These are phyloP conservation scores for Trametes elegans DNA, from an alignment of 768 basidiomycete species.

Conservation along the genomic window DNA sequence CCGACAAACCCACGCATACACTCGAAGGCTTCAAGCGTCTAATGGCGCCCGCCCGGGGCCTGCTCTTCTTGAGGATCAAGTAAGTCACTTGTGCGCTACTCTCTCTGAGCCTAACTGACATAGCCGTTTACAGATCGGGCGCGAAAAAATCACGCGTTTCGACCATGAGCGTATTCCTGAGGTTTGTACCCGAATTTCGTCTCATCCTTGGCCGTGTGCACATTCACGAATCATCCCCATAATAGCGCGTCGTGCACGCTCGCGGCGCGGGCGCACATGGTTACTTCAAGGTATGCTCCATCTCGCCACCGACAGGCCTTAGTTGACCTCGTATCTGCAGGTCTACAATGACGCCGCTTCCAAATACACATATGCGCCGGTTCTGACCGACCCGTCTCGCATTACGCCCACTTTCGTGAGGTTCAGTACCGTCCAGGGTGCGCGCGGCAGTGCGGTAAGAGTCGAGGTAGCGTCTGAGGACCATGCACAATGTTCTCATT, in stretches of 20 bases:
- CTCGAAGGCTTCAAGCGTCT: constrained; percentile 58
- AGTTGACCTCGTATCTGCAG: neutral
- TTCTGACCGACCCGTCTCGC: constrained; percentile 69
- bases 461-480: neutral
- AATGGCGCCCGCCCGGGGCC: constrained; percentile 57
- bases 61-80: constrained; percentile 71
- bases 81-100: neutral
- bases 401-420: constrained; percentile 78
- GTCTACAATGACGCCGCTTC: constrained; percentile 67
- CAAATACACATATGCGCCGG: constrained; percentile 67
- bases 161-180: constrained; percentile 91
- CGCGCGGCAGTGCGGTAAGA: constrained; percentile 76
- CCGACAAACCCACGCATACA: too few species aligned
- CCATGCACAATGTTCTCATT: neutral
- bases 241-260: constrained; percentile 72
- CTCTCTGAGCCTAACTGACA: neutral
- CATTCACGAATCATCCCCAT: too few species aligned
- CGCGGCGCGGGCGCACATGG: constrained; percentile 79
- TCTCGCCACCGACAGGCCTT: neutral
- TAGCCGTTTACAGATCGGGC: constrained; percentile 39
- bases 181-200: constrained; percentile 32
- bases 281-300: constrained; percentile 66
- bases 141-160: constrained; percentile 76
- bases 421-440: constrained; percentile 84
- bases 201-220: too few species aligned